Conservation (phyloP, 768 basidiomycete species). For the Ramaria sp. region DNA sequence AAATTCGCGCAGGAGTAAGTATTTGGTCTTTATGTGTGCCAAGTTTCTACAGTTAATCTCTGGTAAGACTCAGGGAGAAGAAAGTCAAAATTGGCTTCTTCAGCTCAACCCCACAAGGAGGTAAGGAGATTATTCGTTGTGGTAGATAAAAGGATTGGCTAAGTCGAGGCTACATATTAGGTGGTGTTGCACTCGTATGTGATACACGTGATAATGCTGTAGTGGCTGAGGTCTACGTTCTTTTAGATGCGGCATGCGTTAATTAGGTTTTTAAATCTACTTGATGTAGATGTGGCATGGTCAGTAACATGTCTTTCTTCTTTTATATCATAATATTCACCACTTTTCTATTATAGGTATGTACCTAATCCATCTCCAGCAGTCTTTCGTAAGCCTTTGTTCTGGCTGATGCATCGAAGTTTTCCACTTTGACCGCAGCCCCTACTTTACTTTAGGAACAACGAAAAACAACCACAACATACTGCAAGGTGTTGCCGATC, state of each 20-base stretch:
- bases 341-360: constrained; percentile 38
- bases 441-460: not conserved
- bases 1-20: constrained; percentile 62
- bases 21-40: not conserved
- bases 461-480: constrained; percentile 82
- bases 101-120: constrained; percentile 91
- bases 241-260: constrained; percentile 85
- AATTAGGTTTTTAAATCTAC: constrained; percentile 68
- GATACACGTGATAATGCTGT: not conserved
- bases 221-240: not conserved
- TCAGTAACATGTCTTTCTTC: constrained; percentile 29
- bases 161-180: constrained; percentile 26
- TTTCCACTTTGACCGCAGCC: constrained; percentile 4
- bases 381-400: constrained; percentile 83
- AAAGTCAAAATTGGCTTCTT: constrained; percentile 90
- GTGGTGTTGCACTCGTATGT: constrained; percentile 85
- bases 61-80: constrained; percentile 51
- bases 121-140: constrained; percentile 28
- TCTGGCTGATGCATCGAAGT: not conserved
- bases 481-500: constrained; percentile 82
- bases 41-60: not conserved
- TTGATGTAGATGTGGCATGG: constrained; percentile 81
- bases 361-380: constrained; percentile 81
- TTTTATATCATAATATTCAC: not conserved
- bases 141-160: not conserved